A percentile compares a stretch with the other conserved stretches of the same genome.
These are phyloP conservation scores for Onygena corvina DNA, from an alignment of 2,329 filamentous ascomycete genomes.

Conservation along the genomic window DNA sequence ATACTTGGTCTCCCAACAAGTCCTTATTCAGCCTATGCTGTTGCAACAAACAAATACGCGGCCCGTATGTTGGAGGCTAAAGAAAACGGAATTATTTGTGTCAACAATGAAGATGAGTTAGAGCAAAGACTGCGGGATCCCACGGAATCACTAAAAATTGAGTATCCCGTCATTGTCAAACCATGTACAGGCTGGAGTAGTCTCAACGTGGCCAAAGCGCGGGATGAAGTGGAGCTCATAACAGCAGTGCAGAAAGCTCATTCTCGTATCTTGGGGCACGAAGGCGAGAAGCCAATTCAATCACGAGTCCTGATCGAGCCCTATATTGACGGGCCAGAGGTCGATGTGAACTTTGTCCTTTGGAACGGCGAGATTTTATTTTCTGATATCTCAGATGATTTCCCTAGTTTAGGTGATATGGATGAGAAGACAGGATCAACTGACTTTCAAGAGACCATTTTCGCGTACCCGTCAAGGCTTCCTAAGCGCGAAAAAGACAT, in stretches of 20 bases:
- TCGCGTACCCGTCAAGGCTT: neutral
- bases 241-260: neutral
- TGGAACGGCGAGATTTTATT: constrained; percentile 32
- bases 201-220: constrained; percentile 21
- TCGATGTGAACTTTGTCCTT: constrained; percentile 34
- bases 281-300: neutral
- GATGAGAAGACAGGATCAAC: neutral
- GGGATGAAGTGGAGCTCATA: neutral
- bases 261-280: neutral
- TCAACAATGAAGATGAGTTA: neutral
- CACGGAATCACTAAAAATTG: neutral
- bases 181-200: constrained; percentile 26
- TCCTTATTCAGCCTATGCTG: neutral
- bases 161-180: constrained; percentile 29
- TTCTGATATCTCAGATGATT: constrained; percentile 31
- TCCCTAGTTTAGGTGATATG: constrained; percentile 22
- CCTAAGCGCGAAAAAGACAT: neutral
- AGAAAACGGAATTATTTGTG: neutral
- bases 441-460: neutral
- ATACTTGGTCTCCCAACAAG: neutral
- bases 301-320: constrained; percentile 28
- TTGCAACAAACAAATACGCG: neutral
- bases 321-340: constrained; percentile 34
- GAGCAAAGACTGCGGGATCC: neutral
- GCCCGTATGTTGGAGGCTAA: neutral